Base-by-base conservation (phyloP, 306 rosid genomes). In the Castanea crenata region DNA sequence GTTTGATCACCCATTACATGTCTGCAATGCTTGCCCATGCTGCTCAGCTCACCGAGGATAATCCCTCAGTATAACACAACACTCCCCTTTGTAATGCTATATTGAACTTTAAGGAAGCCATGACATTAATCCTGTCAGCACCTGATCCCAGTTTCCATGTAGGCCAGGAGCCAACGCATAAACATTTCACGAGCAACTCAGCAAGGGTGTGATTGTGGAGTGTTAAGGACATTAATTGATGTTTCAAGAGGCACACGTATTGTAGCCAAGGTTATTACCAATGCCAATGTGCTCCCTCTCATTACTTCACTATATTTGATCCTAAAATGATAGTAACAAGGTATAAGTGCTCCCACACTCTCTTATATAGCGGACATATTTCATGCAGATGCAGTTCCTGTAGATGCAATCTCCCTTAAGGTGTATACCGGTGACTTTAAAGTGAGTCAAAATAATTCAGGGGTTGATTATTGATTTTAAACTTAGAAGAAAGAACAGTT, bases 201-300 rank as follows among this genome's bases (percentile, higher is more conserved):
- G 74, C 19, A 65, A 31, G 32, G 64, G 46, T 15, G 79, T 77
- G 10, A 73, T 82, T 18, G 82, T 73, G 20, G 85, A 75, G 5
- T 0, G 5, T 0, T 78, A 35, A 71, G 25, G 41, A 41, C 73
- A 0, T 5, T 82, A 57, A 82, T 82, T 44, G 76, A 82, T 34
- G 79, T 82, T 0, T 82, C 72, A 0, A 82, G 82, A 34, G 85
- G 85, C 2, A 78, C 82, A 6, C 82, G 85, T 20, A 73, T 75
- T 18, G 58, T 82, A 27, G 85, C 72, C 10, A 77, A 78, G 56
- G 64, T 75, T 20, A 46, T 78, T 23, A 62, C 79, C 4, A 23
- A 20, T 0, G 72, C 76, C 46, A 41, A 41, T 8, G 46, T 41
- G 3, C 67, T 82, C 49, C 79, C 85, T 4, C 1, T 63, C 11